These are phyloP conservation scores for Cenchrus americanus DNA, from an alignment of 176 grass and related monocot species.

Conservation along the genomic window DNA sequence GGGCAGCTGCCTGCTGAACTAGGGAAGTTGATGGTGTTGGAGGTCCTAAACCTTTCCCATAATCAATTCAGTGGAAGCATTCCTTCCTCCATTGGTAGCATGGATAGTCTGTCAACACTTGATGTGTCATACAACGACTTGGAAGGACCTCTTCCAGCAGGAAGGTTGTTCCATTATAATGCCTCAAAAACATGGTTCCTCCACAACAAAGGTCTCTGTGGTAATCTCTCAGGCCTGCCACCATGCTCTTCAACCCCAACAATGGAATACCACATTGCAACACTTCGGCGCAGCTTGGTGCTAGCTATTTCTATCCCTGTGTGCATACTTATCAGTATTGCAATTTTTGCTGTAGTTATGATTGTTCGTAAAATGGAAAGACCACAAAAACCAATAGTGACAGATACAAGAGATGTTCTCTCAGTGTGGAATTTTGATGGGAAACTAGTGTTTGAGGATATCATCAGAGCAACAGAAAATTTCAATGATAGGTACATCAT, in stretches of 20 bases:
- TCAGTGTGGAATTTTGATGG: conserved; percentile 26
- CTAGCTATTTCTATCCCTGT: not conserved
- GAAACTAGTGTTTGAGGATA: conserved; percentile 8
- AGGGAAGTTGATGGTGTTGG: not conserved
- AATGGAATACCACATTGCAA: not conserved
- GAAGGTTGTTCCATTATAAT: not conserved
- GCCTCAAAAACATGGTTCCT: conserved; percentile 1
- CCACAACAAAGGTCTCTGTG: not conserved
- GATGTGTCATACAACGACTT: conserved; percentile 51
- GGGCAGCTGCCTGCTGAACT: not conserved
- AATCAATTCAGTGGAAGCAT: conserved; percentile 37
- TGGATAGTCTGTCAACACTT: conserved; percentile 36
- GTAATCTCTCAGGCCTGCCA: not conserved
- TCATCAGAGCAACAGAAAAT: conserved; percentile 11
- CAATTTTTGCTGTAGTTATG: too few species aligned
- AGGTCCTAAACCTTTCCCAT: conserved; percentile 50
- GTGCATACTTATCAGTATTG: not conserved
- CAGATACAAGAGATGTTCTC: not conserved
- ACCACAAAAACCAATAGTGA: not conserved
- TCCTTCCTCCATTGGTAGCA: conserved; percentile 4
- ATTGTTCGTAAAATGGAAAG: not conserved
- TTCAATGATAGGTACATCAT: conserved; percentile 3
- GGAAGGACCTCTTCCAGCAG: conserved; percentile 38
- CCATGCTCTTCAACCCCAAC: not conserved
- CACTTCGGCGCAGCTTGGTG: not conserved